Conservation (phyloP, 2,329 filamentous ascomycete species). For the Pochonia chlamydosporia region DNA sequence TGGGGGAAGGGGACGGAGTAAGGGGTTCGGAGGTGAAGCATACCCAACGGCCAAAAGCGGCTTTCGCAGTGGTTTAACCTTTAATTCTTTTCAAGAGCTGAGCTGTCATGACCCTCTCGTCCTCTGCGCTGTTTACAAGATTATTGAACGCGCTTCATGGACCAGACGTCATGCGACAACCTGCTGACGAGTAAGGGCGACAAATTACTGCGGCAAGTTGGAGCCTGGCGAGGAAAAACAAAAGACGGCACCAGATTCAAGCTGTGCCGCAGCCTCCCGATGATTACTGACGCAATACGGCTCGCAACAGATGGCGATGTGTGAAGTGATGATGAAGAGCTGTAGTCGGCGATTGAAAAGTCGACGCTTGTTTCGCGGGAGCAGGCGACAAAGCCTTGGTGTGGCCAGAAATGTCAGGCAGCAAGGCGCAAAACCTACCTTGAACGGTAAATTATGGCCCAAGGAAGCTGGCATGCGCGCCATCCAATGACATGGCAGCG, state of each 20-base stretch:
- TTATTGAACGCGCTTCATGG: conserved; percentile 20
- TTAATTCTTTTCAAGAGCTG: conserved; percentile 15
- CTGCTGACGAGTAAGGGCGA: conserved; percentile 5
- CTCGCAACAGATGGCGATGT: conserved; percentile 19
- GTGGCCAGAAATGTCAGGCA: conserved; percentile 28
- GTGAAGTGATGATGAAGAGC: conserved; percentile 21
- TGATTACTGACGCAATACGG: conserved; percentile 14
- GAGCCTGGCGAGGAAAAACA: conserved; percentile 11
- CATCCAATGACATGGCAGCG: neutral
- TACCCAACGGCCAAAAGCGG: conserved; percentile 25
- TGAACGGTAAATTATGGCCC: too few relatives aligned
- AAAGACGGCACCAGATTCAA: conserved; percentile 13
- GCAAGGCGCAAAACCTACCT: conserved; percentile 11
- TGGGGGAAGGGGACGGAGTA: neutral
- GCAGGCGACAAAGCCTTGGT: conserved; percentile 7
- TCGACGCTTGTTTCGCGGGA: conserved; percentile 17
- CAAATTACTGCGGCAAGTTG: conserved; percentile 9
- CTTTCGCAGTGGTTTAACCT: conserved; percentile 17
- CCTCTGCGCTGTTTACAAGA: conserved; percentile 28
- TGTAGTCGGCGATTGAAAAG: conserved; percentile 26
- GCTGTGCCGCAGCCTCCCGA: conserved; percentile 18
- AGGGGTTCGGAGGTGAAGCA: conserved; percentile 18
- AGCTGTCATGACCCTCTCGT: conserved; percentile 12
- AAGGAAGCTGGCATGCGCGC: too few relatives aligned
- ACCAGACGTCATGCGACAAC: conserved; percentile 14